Percentiles rank a stretch among this genome's conserved stretches.
Conservation (phyloP, 2,329 filamentous ascomycete genomes). For the Botrytis paeoniae region DNA sequence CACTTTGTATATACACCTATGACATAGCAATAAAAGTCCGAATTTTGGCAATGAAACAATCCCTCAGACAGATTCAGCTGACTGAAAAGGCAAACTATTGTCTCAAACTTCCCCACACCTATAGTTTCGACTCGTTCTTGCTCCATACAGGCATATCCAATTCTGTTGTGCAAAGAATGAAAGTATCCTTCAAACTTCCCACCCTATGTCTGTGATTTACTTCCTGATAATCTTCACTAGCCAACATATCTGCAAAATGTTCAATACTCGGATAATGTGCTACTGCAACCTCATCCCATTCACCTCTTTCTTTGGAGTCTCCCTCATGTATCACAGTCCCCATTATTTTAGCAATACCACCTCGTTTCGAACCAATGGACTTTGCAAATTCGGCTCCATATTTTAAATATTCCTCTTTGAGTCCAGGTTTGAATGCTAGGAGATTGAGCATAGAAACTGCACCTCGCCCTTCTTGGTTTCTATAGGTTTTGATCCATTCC, state of each 20-base stretch:
- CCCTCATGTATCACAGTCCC: constrained; percentile 50
- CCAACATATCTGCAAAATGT: constrained; percentile 62
- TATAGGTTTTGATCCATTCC: constrained; percentile 47
- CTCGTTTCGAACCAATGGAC: constrained; percentile 50
- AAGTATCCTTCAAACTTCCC: constrained; percentile 50
- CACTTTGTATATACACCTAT: background rate
- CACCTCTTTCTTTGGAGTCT: constrained; percentile 31
- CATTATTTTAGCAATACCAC: constrained; percentile 60
- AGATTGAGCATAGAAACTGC: constrained; percentile 64
- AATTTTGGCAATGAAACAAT: background rate
- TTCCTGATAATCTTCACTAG: constrained; percentile 54
- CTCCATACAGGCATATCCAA: constrained; percentile 33
- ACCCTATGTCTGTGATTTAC: constrained; percentile 54
- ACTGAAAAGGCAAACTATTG: background rate
- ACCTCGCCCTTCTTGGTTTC: constrained; percentile 35
- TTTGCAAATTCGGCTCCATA: constrained; percentile 55
- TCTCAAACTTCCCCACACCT: background rate
- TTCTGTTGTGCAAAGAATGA: constrained; percentile 53
- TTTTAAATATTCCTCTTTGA: constrained; percentile 52
- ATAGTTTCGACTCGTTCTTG: background rate
- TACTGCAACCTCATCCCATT: constrained; percentile 62
- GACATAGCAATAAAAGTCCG: background rate
- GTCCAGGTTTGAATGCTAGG: constrained; percentile 52
- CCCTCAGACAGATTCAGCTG: background rate
- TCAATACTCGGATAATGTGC: constrained; percentile 61